Conservation (phyloP, 2,329 filamentous ascomycete species). For the Penicillium sp. region DNA sequence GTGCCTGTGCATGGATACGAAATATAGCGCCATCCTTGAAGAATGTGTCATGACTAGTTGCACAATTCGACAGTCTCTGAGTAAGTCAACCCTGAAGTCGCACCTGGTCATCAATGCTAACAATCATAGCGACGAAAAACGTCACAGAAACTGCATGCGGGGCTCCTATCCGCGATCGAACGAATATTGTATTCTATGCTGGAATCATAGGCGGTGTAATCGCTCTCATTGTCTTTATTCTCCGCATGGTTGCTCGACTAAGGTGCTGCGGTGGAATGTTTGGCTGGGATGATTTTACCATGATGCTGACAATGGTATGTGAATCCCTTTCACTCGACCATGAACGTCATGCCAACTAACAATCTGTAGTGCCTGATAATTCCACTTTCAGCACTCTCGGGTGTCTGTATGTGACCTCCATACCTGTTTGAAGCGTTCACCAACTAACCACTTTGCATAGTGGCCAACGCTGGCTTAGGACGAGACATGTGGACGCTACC, state of each 20-base stretch:
- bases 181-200: conserved; percentile 29
- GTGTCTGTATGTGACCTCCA: conserved; percentile 22
- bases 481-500: conserved; percentile 49
- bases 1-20: conserved; percentile 42
- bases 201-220: conserved; percentile 37
- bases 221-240: conserved; percentile 34
- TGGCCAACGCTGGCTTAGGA: conserved; percentile 44
- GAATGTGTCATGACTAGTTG: conserved; percentile 38
- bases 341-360: neutral
- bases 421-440: too few species aligned
- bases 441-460: conserved; percentile 25
- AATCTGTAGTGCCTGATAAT: conserved; percentile 18
- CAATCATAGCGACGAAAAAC: conserved; percentile 42
- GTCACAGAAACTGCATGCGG: conserved; percentile 41
- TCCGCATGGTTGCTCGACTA: conserved; percentile 41
- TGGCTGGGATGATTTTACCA: conserved; percentile 44
- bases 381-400: conserved; percentile 26
- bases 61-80: conserved; percentile 39
- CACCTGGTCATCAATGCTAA: conserved; percentile 7
- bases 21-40: conserved; percentile 33
- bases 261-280: conserved; percentile 36
- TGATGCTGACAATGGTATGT: conserved; percentile 33
- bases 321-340: neutral
- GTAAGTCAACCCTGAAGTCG: conserved; percentile 19
- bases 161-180: conserved; percentile 39